Evolutionary conservation across 2,329 filamentous ascomycete species (phyloP), one percentile per base, ranked within the genome.

Genomic region (Aureobasidium zeae): DNA sequence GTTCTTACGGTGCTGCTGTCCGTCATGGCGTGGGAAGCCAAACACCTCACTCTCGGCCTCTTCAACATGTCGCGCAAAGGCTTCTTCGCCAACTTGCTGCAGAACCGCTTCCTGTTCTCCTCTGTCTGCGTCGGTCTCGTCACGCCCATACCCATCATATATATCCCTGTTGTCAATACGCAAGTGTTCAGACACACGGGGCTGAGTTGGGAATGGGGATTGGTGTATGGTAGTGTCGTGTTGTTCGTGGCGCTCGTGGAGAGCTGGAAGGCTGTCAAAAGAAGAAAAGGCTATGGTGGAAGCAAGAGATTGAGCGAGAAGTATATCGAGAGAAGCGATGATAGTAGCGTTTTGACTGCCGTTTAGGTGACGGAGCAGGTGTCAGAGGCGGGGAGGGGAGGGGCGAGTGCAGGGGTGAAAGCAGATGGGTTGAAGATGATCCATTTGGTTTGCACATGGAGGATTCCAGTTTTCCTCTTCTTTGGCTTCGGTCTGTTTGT

Each of bases 21-120:
- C 16, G 57, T 68, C 50, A 68, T 66, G n/a, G 67, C 67, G 2
- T 68, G 65, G 65, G 66, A 70, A 52, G 65, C 68, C 46, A 69
- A 68, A 49, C 64, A 68, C 46, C 64, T 69, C 25, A 58, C 62
- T 11, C 61, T 63, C 32, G 60, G 58, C 6, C 53, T 69, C 3
- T 69, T 69, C 56, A 67, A 68, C 52, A 62, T 70, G 52, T 19
- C 30, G n/a, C 16, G 17, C 3, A 64, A 66, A 2, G 53, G 54
- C 30, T 39, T 31, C 22, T 13, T 44, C 11, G 29, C 32, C n/a
- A 38, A 44, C 11, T 36, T 57, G 8, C 50, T 62, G 2, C 61
- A 58, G 8, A 67, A 67, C 46, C 57, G 57, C 47, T 69, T 69
- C 55, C 60, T 70, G 28, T 58, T 59, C 50, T 57, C 62, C 57